phyloP scores from a whole-genome alignment of 352 stramenopile genomes.

The Pythium vanterpoolii region DNA sequence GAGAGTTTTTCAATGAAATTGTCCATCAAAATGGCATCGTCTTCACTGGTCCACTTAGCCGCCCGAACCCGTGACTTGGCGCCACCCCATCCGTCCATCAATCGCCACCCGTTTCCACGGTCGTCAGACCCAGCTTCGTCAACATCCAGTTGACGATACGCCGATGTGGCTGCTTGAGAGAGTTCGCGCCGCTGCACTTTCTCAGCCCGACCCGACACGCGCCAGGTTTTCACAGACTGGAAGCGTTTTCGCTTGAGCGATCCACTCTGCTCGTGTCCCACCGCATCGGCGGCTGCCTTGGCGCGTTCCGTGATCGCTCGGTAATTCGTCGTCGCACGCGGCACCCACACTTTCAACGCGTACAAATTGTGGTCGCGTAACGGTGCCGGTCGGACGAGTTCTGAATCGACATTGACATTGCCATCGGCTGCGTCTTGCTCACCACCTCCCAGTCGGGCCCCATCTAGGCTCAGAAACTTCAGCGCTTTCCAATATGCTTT shows the following conservation, averaged over 20 bases:
- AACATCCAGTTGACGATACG: constrained; percentile 12
- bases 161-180: constrained; percentile 8
- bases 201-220: constrained; percentile 16
- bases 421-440: constrained; percentile 32
- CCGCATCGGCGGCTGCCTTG: constrained; percentile 43
- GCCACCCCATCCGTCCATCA: constrained; percentile 22
- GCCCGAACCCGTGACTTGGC: constrained; percentile 53
- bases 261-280: constrained; percentile 11
- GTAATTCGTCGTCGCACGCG: constrained; percentile 43
- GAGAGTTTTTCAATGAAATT: constrained; percentile 74
- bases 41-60: constrained; percentile 57
- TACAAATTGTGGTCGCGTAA: constrained; percentile 71
- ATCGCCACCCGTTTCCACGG: constrained; percentile 10
- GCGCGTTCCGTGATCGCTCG: constrained; percentile 51
- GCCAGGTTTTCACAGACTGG: constrained; percentile 9
- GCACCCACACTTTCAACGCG: constrained; percentile 62
- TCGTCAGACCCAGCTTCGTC: constrained; percentile 3
- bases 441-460: constrained; percentile 44
- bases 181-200: constrained; percentile 16
- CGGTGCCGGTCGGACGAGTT: constrained; percentile 49
- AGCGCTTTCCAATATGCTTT: constrained; percentile 75
- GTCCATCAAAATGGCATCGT: constrained; percentile 66
- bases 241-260: constrained; percentile 50
- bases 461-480: constrained; percentile 67
- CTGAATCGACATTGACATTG: constrained; percentile 52